phyloP scores from a whole-genome alignment of 2,329 filamentous ascomycete species.

The Aspergillus pseudotamarii region DNA sequence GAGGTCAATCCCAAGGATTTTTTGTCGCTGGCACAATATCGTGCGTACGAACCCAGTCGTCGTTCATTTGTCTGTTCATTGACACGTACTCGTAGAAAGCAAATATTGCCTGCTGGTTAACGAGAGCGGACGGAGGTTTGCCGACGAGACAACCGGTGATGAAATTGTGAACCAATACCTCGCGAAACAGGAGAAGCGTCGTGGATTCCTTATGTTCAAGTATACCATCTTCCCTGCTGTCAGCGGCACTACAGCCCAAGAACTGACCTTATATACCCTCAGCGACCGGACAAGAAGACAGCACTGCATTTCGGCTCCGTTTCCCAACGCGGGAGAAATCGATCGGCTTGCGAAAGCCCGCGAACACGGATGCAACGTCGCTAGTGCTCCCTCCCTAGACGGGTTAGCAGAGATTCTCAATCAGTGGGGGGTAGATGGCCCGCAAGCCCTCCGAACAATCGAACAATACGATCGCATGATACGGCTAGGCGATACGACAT shows the following conservation, averaged over 20 bases:
- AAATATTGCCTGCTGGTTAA: slow-evolving; percentile 30
- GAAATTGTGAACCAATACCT: slow-evolving; percentile 33
- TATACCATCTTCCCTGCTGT: slow-evolving; percentile 4
- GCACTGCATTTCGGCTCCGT: slow-evolving; percentile 25
- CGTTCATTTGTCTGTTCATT: not conserved
- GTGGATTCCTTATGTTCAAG: slow-evolving; percentile 31
- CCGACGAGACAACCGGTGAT: slow-evolving; percentile 30
- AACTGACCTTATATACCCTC: not conserved
- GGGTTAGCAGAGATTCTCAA: slow-evolving; percentile 18
- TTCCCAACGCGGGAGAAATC: slow-evolving; percentile 29
- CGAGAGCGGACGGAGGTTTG: slow-evolving; percentile 24
- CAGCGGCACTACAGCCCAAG: not conserved
- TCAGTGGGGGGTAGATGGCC: slow-evolving; percentile 26
- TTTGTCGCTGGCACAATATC: slow-evolving; percentile 30
- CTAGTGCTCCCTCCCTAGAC: slow-evolving; percentile 20
- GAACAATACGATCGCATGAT: slow-evolving; percentile 24
- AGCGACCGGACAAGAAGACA: slow-evolving; percentile 27
- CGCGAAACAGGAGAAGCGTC: slow-evolving; percentile 29
- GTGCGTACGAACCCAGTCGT: slow-evolving; percentile 14
- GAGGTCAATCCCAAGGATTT: slow-evolving; percentile 28
- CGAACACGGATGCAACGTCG: slow-evolving; percentile 30
- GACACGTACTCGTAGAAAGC: slow-evolving; percentile 20
- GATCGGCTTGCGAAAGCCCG: slow-evolving; percentile 30
- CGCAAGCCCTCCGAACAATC: slow-evolving; percentile 23
- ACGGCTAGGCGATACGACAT: slow-evolving; percentile 10